phyloP scores from a whole-genome alignment of 2,329 filamentous ascomycete genomes.

The Aspergillus sp. region DNA sequence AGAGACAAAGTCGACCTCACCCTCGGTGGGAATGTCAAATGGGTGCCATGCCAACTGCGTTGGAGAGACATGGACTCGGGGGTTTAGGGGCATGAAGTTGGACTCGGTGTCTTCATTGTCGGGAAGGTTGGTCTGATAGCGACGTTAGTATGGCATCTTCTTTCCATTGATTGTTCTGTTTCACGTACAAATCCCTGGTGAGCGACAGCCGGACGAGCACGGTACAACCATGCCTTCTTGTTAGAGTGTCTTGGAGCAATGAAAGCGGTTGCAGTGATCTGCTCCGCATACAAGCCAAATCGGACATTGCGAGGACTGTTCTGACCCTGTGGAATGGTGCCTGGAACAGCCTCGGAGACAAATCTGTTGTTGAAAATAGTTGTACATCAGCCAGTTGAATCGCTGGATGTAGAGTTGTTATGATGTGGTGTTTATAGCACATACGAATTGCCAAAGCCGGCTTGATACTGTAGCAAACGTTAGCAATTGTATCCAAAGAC shows the following conservation, averaged over 20 bases:
- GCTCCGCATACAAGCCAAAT: constrained; percentile 31
- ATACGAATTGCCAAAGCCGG: constrained; percentile 51
- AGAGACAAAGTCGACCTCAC: constrained; percentile 53
- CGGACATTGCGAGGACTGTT: constrained; percentile 34
- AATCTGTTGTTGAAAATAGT: constrained; percentile 17
- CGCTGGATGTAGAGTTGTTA: constrained; percentile 6
- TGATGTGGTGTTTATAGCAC: constrained; percentile 8
- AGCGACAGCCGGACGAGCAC: constrained; percentile 51
- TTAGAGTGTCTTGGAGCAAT: constrained; percentile 54
- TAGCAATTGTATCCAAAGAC: constrained; percentile 2
- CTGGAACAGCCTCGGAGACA: constrained; percentile 33
- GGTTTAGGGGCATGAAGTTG: constrained; percentile 38
- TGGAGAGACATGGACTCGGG: constrained; percentile 51
- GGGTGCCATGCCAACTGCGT: constrained; percentile 56
- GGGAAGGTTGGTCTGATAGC: constrained; percentile 43
- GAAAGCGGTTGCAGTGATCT: constrained; percentile 58
- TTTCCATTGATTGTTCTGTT: too few species aligned
- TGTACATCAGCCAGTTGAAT: constrained; percentile 22
- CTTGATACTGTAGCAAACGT: constrained; percentile 43
- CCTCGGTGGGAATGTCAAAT: constrained; percentile 46
- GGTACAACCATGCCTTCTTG: constrained; percentile 57
- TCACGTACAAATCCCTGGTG: constrained; percentile 47
- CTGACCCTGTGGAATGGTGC: constrained; percentile 33
- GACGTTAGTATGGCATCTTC: constrained; percentile 1
- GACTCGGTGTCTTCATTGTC: constrained; percentile 29